These are phyloP conservation scores for Lactifluus volemus DNA, from an alignment of 768 basidiomycete genomes.

Conservation along the genomic window DNA sequence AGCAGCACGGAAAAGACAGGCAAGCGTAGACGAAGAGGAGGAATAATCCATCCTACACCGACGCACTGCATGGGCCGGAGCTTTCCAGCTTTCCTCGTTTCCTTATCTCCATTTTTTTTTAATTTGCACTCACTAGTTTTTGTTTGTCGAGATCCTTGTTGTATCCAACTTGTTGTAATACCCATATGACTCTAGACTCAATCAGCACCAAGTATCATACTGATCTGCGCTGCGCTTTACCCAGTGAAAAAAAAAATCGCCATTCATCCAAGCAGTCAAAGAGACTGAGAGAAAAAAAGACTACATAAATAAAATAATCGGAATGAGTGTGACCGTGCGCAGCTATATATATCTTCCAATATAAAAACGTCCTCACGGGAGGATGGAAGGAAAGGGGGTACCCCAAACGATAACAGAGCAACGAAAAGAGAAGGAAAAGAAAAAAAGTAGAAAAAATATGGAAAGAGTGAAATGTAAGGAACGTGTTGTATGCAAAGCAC, in stretches of 20 bases:
- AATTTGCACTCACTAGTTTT: too few species aligned
- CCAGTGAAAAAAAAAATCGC: not conserved
- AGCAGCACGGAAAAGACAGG: too few species aligned
- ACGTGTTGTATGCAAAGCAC: not conserved
- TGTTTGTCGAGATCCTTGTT: not conserved
- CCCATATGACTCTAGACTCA: not conserved
- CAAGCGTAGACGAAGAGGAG: too few species aligned
- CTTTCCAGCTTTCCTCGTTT: not conserved
- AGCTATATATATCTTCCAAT: too few species aligned
- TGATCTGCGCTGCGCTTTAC: too few species aligned
- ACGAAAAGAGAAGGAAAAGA: not conserved
- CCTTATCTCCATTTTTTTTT: not conserved
- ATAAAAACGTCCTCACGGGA: not conserved
- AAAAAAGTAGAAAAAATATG: not conserved
- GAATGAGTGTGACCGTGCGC: too few species aligned
- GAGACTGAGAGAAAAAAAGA: not conserved
- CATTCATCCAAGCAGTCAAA: not conserved
- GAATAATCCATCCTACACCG: too few species aligned
- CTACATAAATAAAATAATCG: not conserved
- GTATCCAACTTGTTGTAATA: not conserved
- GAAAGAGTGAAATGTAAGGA: not conserved
- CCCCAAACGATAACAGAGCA: too few species aligned
- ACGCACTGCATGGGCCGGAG: too few species aligned
- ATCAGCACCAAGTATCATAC: not conserved
- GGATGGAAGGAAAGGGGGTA: too few species aligned